Base-by-base conservation (phyloP, 192 early-diverging fungal species). In the Linnemannia elongata region DNA sequence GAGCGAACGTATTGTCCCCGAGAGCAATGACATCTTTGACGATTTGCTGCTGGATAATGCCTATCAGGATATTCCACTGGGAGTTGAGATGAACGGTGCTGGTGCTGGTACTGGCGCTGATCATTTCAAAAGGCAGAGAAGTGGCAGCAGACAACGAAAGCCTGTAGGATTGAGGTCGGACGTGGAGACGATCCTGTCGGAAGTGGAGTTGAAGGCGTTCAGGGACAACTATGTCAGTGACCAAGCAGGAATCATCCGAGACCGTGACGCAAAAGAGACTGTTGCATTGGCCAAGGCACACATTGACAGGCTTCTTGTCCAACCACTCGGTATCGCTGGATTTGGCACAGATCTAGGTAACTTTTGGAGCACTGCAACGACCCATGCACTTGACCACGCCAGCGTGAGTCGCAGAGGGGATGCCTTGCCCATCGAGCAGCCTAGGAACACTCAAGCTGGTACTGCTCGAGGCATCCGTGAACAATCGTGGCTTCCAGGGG, bases 311-410 rank as follows among this genome's bases (percentile, higher is more conserved):
- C n/a, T 79, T 4, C 72, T 84, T 12, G 2, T 33, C 1, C 75
- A 45, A 20, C 82, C 82, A 1, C 33, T 72, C 36, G 22, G 44
- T 39, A 38, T 84, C 18, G 47, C 74, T n/a, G 49, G 39, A 38
- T 60, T 36, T 20, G 66, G 63, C 10, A 47, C 72, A 49, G 82
- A 79, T 15, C 49, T 84, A 12, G 49, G 7, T 3, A n/a, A 33
- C 3, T 84, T 84, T 69, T 84, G 82, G 82, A 73, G 24, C 27
- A 54, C 27, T 33, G 82, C 68, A 54, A 27, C 38, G 2, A 38
- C 73, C 4, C 82, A 71, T 49, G 33, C 82, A 27, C 22, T 66
- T 22, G 71, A 10, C n/a, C 33, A 30, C 8, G 30, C 4, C 17
- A 1, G 9, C 60, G 24, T 66, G 60, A 30, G 12, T 35, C 27